Conservation (phyloP, 495 filamentous ascomycete genomes). For the Annulohypoxylon moriforme region DNA sequence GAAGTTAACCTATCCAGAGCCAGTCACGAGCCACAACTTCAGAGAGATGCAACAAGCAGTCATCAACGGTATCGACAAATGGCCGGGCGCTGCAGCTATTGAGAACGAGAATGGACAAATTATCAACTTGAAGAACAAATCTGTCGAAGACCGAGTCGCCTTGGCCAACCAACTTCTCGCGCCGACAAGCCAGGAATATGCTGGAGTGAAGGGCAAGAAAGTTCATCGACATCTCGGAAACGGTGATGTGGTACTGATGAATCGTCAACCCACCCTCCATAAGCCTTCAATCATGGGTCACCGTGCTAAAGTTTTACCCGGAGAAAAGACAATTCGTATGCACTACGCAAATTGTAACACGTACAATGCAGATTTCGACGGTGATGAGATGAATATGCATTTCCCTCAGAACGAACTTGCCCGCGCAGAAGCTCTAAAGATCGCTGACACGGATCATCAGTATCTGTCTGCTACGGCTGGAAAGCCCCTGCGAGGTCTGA, state of each 20-base stretch:
- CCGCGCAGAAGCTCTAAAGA: slow-evolving; percentile 85
- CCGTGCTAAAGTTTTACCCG: slow-evolving; percentile 88
- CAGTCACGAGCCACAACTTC: slow-evolving; percentile 96
- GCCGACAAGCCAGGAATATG: slow-evolving; percentile 79
- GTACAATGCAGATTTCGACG: slow-evolving; percentile 99
- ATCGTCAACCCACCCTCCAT: slow-evolving; percentile 98
- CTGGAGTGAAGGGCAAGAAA: slow-evolving; percentile 89
- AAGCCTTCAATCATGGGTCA: slow-evolving; percentile 99
- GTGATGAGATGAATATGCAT: slow-evolving; percentile 99
- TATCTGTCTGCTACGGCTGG: slow-evolving; percentile 95
- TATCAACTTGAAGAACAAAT: slow-evolving; percentile 87
- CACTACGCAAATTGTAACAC: slow-evolving; percentile 99
- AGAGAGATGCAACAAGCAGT: slow-evolving; percentile 96
- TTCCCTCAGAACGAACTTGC: slow-evolving; percentile 98
- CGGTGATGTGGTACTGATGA: slow-evolving; percentile 98
- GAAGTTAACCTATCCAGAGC: slow-evolving; percentile 96
- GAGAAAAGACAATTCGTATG: slow-evolving; percentile 98
- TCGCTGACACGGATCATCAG: slow-evolving; percentile 97
- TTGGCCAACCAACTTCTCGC: slow-evolving; percentile 93
- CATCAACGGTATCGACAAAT: slow-evolving; percentile 91
- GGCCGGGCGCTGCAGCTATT: slow-evolving; percentile 92
- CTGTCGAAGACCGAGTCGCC: slow-evolving; percentile 81
- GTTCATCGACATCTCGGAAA: slow-evolving; percentile 96
- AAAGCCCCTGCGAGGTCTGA: slow-evolving; percentile 93
- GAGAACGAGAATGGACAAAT: slow-evolving; percentile 96